A percentile compares a stretch with the other conserved stretches of the same genome.
phyloP scores from a whole-genome alignment of 2,329 filamentous ascomycete genomes.

The Colletotrichum noveboracense region DNA sequence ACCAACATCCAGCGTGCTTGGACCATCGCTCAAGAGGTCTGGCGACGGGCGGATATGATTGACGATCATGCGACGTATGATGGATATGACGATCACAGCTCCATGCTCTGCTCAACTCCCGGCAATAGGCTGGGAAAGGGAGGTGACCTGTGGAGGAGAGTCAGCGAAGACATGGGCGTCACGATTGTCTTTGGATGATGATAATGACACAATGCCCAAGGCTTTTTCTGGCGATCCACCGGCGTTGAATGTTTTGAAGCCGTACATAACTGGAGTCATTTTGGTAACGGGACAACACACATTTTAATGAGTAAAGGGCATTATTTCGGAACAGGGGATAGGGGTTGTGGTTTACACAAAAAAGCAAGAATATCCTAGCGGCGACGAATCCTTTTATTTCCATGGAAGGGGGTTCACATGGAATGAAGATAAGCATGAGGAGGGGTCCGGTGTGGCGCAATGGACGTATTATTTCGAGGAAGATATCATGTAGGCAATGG shows the following conservation, averaged over 20 bases:
- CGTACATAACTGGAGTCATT: not conserved
- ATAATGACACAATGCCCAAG: not conserved
- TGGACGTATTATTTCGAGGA: not conserved
- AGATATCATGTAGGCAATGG: not conserved
- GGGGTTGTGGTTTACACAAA: constrained; percentile 4
- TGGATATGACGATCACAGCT: not conserved
- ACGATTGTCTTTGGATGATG: constrained; percentile 63
- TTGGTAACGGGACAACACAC: not conserved
- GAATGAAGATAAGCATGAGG: not conserved
- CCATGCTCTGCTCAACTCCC: constrained; percentile 15
- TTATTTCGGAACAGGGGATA: not conserved
- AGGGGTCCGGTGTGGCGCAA: not conserved
- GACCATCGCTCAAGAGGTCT: constrained; percentile 66
- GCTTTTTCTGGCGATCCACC: not conserved
- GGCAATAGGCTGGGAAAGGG: constrained; percentile 22
- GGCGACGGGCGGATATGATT: constrained; percentile 55
- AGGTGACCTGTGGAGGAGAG: constrained; percentile 57
- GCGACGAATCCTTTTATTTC: not conserved
- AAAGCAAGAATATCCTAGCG: not conserved
- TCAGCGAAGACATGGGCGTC: constrained; percentile 64
- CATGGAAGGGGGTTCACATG: not conserved
- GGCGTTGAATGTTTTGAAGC: not conserved
- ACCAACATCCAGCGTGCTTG: constrained; percentile 67
- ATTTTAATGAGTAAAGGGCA: not conserved
- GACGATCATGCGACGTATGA: constrained; percentile 24